Percentiles rank a stretch among this genome's conserved stretches.
Conservation (phyloP, 139 green algal genomes). For the Micractinium conductrix region DNA sequence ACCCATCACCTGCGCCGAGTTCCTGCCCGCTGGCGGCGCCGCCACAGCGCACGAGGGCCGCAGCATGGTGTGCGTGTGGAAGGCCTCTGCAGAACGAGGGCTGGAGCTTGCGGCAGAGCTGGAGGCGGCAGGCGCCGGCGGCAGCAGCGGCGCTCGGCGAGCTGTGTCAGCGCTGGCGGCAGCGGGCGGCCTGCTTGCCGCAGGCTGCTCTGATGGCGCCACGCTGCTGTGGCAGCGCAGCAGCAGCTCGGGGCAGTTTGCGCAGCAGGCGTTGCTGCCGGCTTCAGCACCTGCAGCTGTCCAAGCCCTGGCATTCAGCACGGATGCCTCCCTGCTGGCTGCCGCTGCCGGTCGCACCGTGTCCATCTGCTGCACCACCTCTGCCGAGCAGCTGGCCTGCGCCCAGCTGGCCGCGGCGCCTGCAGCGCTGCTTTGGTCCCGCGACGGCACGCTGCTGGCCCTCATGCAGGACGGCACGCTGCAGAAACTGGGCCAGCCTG, state of each 20-base stretch:
- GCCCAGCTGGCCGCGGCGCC: neutral
- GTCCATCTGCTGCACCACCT: neutral
- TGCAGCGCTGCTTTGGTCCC: neutral
- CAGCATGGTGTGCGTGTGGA: constrained; percentile 10
- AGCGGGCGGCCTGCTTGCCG: neutral
- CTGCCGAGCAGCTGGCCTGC: neutral
- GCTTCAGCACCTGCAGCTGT: neutral
- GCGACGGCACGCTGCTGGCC: neutral
- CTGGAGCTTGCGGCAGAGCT: constrained; percentile 1
- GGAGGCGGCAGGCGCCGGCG: neutral
- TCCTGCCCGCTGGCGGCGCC: neutral
- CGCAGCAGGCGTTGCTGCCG: neutral
- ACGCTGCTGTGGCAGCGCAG: constrained; percentile 9
- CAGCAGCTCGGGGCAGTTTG: neutral
- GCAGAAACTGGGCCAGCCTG: neutral
- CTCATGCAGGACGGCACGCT: neutral
- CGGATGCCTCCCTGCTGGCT: neutral
- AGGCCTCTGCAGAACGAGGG: neutral
- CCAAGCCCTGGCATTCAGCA: neutral
- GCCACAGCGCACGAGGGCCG: neutral
- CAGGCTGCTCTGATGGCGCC: constrained; percentile 19
- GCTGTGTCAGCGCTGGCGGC: neutral
- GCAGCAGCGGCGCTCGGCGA: neutral
- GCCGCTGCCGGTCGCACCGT: neutral
- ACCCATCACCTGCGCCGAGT: neutral